Percentiles rank a stretch among this genome's conserved stretches.
These are phyloP conservation scores for Aspergillus aculeatinus DNA, from an alignment of 2,329 filamentous ascomycete genomes.

Conservation along the genomic window DNA sequence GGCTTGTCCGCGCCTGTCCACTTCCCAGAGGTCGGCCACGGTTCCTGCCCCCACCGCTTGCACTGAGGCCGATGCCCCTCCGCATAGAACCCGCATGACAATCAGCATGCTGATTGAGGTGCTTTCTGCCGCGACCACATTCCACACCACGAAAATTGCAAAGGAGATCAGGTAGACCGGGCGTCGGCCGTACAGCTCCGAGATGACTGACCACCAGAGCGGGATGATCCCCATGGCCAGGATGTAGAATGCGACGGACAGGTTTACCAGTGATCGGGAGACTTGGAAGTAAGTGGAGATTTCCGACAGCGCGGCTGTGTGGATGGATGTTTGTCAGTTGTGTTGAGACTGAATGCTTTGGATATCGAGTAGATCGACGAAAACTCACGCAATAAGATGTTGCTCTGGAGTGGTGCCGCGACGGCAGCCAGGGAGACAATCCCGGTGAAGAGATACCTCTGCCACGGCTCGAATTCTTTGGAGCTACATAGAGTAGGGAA, in stretches of 20 bases:
- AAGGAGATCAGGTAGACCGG: constrained; percentile 77
- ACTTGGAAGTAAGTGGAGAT: constrained; percentile 63
- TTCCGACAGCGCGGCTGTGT: constrained; percentile 64
- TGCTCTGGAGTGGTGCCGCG: too few species aligned
- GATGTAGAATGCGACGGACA: constrained; percentile 79
- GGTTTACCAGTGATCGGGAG: constrained; percentile 66
- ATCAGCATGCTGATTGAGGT: constrained; percentile 73
- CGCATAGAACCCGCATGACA: constrained; percentile 69
- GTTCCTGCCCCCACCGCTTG: constrained; percentile 82
- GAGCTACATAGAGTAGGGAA: too few species aligned
- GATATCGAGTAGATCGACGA: too few species aligned
- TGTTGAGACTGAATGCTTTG: too few species aligned
- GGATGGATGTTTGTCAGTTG: too few species aligned
- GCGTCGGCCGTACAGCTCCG: constrained; percentile 67
- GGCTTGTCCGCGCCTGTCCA: constrained; percentile 68
- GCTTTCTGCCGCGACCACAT: constrained; percentile 66
- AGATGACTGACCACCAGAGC: constrained; percentile 83
- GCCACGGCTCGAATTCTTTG: too few species aligned
- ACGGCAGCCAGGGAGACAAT: too few species aligned
- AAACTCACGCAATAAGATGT: too few species aligned
- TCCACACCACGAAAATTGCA: constrained; percentile 68
- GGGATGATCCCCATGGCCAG: constrained; percentile 79
- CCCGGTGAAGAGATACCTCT: too few species aligned
- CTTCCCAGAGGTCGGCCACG: constrained; percentile 77
- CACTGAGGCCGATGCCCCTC: constrained; percentile 75